phyloP scores from a whole-genome alignment of 225 moss, liverwort and hornwort genomes.

The Lunularia cruciata region DNA sequence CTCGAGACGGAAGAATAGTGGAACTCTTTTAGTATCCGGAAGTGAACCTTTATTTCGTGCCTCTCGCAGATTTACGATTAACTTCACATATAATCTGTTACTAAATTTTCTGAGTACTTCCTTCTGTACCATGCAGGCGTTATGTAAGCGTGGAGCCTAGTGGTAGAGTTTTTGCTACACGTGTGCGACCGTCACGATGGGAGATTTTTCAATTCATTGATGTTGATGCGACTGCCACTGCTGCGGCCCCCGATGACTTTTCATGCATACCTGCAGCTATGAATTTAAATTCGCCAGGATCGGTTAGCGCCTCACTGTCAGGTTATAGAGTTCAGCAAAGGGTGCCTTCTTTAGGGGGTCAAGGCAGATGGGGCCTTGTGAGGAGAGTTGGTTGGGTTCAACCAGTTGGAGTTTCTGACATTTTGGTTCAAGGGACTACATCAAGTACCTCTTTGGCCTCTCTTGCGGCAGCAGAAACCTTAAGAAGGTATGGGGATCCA shows the following conservation, averaged over 20 bases:
- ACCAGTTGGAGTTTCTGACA: constrained; percentile 9
- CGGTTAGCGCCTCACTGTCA: not conserved
- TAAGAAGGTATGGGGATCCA: constrained; percentile 12
- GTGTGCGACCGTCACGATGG: constrained; percentile 27
- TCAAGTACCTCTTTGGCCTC: constrained; percentile 10
- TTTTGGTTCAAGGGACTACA: constrained; percentile 12
- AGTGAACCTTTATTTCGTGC: too few species aligned
- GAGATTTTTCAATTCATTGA: constrained; percentile 35
- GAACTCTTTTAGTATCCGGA: too few species aligned
- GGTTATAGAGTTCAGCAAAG: constrained; percentile 23
- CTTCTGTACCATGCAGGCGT: constrained; percentile 17
- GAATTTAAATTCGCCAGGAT: constrained; percentile 17
- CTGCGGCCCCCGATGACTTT: constrained; percentile 25
- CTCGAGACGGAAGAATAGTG: too few species aligned
- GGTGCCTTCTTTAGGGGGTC: constrained; percentile 26
- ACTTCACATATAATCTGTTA: too few species aligned
- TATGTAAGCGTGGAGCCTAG: constrained; percentile 34
- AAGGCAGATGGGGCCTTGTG: constrained; percentile 25
- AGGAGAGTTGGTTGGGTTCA: constrained; percentile 23
- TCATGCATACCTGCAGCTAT: constrained; percentile 30
- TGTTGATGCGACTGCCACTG: constrained; percentile 29
- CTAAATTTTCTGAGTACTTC: too few species aligned
- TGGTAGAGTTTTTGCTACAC: constrained; percentile 25
- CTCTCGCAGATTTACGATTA: too few species aligned
- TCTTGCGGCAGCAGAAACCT: constrained; percentile 24